Base-by-base conservation (phyloP, 1,139 yeast species). In the Yamadazyma kanchanaburiensis region DNA sequence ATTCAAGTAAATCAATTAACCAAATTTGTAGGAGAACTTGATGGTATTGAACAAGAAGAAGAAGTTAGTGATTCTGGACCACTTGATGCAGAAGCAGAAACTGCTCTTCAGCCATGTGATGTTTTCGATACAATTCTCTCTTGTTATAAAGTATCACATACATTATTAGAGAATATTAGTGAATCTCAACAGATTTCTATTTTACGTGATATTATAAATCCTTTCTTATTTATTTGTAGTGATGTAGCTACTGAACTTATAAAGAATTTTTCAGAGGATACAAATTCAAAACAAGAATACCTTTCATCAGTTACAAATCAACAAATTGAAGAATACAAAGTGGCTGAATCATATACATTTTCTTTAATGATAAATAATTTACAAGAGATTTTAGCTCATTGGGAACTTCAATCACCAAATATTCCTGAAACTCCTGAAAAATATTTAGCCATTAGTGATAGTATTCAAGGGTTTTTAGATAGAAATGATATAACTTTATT, bases 381-480 rank as follows among this genome's bases (percentile, higher is more conserved):
- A 4, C 45, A 33, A n/a, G 33, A 32, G 6, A 15, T 55, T 11
- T 26, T 55, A 28, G 46, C 32, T 5, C 12, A 49, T 2, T 55
- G 74, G 74, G 48, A 43, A 34, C 15, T 26, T 25, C 3, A 26
- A 22, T 3, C 23, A 23, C 20, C 29, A 3, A 6, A 24, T 8
- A 37, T 59, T 3, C 62, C 64, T 0, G 43, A 49, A 3, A 45
- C 51, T 1, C 48, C 66, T 0, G 73, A 67, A 27, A 53, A 58
- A 27, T 56, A 57, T 27, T 51, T 70, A 55, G 43, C 55, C 34
- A 68, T 69, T 3, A 60, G 68, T 0, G 75, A 73, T 27, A 62
- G 65, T 29, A 46, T 70, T 15, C 70, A 74, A 37, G 57, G 62
- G 2, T 49, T 61, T 19, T 34, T 72, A n/a, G 74, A 69, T 25